These are phyloP conservation scores for Xylariaceae sp. DNA, from an alignment of 2,329 filamentous ascomycete species.

Conservation along the genomic window DNA sequence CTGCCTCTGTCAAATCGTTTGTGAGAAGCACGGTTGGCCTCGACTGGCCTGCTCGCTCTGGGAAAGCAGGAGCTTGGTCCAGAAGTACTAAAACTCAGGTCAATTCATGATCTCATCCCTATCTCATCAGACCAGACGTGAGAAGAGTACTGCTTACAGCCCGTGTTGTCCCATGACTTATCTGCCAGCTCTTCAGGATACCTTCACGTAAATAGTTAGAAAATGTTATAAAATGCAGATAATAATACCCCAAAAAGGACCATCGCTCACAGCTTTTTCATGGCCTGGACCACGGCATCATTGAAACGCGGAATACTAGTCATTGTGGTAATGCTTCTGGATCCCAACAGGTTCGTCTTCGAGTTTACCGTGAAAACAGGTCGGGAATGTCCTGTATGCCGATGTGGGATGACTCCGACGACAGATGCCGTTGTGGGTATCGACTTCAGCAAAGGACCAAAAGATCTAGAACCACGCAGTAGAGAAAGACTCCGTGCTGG, in stretches of 20 bases:
- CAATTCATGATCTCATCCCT: neutral
- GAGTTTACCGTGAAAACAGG: neutral
- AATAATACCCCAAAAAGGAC: neutral
- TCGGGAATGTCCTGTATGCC: neutral
- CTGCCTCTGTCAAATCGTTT: conserved; percentile 83
- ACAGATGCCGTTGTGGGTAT: neutral
- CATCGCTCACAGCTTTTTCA: conserved; percentile 71
- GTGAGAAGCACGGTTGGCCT: conserved; percentile 54
- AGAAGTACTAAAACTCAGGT: conserved; percentile 42
- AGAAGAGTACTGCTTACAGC: conserved; percentile 40
- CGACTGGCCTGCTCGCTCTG: conserved; percentile 38
- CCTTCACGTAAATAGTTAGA: conserved; percentile 41
- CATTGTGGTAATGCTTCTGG: conserved; percentile 23
- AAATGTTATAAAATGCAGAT: neutral
- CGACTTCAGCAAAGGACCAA: neutral
- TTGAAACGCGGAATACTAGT: conserved; percentile 38
- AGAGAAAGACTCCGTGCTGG: conserved; percentile 6
- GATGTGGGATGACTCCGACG: neutral
- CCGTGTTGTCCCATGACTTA: conserved; percentile 94
- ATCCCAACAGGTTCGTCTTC: conserved; percentile 7
- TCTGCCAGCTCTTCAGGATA: conserved; percentile 90
- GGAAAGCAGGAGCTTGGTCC: conserved; percentile 54
- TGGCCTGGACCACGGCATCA: conserved; percentile 66
- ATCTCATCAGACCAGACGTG: neutral
- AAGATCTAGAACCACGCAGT: neutral